phyloP scores from a whole-genome alignment of 257 asterid species.

The Mitragyna speciosa region DNA sequence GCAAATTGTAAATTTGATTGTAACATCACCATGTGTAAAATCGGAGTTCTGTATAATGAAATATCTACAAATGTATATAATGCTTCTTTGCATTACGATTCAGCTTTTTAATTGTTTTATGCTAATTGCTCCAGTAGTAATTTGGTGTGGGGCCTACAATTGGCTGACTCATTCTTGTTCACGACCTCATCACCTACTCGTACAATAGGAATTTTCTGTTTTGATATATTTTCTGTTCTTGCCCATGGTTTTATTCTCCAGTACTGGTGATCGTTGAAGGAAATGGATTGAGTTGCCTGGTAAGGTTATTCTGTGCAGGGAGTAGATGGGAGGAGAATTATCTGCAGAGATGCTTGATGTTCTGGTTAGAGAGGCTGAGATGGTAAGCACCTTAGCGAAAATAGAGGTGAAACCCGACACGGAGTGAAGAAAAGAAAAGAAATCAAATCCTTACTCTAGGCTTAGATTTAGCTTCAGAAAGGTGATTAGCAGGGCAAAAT shows the following conservation, averaged over 20 bases:
- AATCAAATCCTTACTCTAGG: neutral
- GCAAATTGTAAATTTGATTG: neutral
- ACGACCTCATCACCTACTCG: neutral
- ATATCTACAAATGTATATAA: slow-evolving; percentile 1
- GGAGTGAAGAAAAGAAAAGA: neutral
- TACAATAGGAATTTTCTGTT: neutral
- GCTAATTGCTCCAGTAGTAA: neutral
- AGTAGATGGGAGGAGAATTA: neutral
- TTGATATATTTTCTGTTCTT: neutral
- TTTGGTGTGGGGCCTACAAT: neutral
- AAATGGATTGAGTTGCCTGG: neutral
- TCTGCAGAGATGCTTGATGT: neutral
- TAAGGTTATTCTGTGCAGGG: neutral
- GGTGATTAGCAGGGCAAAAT: neutral
- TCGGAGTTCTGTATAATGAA: neutral
- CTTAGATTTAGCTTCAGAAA: neutral
- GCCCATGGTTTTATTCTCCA: too few relatives aligned
- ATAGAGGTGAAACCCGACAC: neutral
- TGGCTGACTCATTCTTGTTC: neutral
- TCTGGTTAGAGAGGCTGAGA: too few relatives aligned
- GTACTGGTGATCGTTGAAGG: neutral
- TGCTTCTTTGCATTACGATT: neutral
- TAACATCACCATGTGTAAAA: neutral
- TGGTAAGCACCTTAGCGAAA: too few relatives aligned
- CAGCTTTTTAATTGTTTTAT: neutral